Evolutionary conservation across 108 stramenopile genomes (phyloP), one percentile per base, ranked within the genome.

Genomic region (Conticribra weissflogii): DNA sequence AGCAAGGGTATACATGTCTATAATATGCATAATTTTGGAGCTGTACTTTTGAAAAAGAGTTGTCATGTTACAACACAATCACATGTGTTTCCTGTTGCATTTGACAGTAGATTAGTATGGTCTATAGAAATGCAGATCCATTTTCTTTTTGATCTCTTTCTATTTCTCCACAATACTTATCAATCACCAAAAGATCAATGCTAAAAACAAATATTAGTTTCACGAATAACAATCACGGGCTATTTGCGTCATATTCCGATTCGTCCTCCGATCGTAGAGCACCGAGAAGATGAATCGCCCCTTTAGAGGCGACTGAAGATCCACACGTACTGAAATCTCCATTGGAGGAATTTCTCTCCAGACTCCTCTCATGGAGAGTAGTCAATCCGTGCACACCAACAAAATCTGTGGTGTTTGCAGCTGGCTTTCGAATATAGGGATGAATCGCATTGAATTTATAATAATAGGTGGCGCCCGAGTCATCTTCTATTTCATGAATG

Each of bases 251-350:
- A 51, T 51, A 51, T 18, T 51, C 50, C 19, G 50, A 51, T 18
- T 51, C 50, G 50, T 16, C 16, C 4, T 51, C 16, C 4, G 50
- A 51, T 51, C 16, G 4, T 18, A 51, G 12, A 18, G 50, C 50
- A 3, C 50, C 50, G 16, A 51, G 19, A 51, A 51, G 50, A 18
- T 51, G 50, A 16, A 51, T 18, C 16, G 3, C 50, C 4, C 18
- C 4, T 4, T n/a, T n/a, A n/a, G n/a, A n/a, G n/a, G n/a, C n/a
- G n/a, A 51, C 50, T 51, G 50, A 51, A 51, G 36, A 41, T 41
- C 16, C 19, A 51, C 18, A 51, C 19, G 50, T 4, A 51, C 50
- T 51, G 50, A 14, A 15, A 45, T 41, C 36, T 5, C 12, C 36
- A 41, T 12, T 9, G 12, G 36, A 41, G 12, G 36, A 5, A 41